Evolutionary conservation across 176 grass and related monocot genomes (phyloP), one percentile per base, ranked within the genome.

Genomic region (Ananas comosus): DNA sequence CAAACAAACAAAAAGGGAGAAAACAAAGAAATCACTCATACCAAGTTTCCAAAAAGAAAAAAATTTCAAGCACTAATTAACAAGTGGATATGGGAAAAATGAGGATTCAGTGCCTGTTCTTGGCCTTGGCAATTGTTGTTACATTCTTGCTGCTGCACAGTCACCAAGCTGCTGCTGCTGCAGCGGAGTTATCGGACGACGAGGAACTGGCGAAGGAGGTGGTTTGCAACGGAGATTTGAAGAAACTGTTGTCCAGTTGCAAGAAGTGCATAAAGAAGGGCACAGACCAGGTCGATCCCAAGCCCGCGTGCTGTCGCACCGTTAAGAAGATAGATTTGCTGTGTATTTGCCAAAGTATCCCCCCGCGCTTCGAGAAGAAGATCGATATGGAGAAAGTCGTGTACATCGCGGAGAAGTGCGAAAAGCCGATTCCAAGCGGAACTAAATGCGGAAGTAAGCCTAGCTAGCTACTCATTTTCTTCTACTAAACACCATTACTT

Each of bases 321-420:
- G 17, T 89, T 2, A 12, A 63, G 13, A 79, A 66, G 21, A 56
- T 2, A 2, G 8, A 89, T 9, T 8, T 79, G 1, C 63, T 76
- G 10, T 80, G 82, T 66, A 0, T 85, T 11, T 89, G 87, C 53
- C 50, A 51, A 29, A 80, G 76, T 50, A n/a, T 82, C 22, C 85
- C 53, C 25, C 54, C 71, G 23, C 49, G 52, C 1, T 9, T 63
- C 0, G 63, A 85, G 71, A 76, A 76, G 63, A 0, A 85, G 0
- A 64, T 89, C 47, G 74, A 58, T 63, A 85, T 89, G 82, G 67
- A 82, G 1, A 89, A 89, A 17, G 71, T 89, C 12, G 67, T 76
- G 10, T 85, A 79, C 0, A 75, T 85, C 0, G 68, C 68, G 0
- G 7, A 47, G 42, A n/a, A 14, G 33, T 76, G 74, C 18, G 64